Evolutionary conservation across 257 asterid genomes (phyloP).

Genomic region (Avicennia marina): DNA sequence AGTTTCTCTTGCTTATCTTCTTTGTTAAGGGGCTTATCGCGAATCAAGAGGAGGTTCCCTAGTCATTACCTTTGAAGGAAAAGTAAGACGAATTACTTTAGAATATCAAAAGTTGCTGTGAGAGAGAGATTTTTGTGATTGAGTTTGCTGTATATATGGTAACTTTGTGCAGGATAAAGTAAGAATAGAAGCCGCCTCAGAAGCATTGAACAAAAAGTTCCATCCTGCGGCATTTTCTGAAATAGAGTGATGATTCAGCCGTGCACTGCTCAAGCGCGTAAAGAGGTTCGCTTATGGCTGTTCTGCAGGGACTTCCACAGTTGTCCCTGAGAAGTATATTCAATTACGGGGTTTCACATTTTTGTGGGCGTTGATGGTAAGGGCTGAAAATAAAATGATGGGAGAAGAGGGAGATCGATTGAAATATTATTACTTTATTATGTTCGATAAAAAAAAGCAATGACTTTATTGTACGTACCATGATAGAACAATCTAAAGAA

Average conservation of each 20-base stretch:
- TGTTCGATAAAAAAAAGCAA: too few relatives aligned
- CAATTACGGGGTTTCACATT: too few relatives aligned
- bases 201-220: constrained; percentile 48
- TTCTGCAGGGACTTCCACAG: too few relatives aligned
- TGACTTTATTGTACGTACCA: too few relatives aligned
- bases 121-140: neutral
- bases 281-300: too few relatives aligned
- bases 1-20: neutral
- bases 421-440: too few relatives aligned
- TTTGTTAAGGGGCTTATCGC: constrained; percentile 57
- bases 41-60: constrained; percentile 61
- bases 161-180: constrained; percentile 47
- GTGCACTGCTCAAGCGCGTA: too few relatives aligned
- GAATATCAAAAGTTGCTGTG: neutral
- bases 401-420: too few relatives aligned
- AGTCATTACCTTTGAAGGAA: constrained; percentile 54
- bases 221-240: constrained; percentile 38
- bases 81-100: constrained; percentile 32
- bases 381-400: too few relatives aligned
- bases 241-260: constrained; percentile 17
- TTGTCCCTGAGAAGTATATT: too few relatives aligned
- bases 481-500: too few relatives aligned
- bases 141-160: neutral
- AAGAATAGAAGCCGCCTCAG: constrained; percentile 53
- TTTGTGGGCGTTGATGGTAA: too few relatives aligned